Evolutionary conservation across 805 yeast genomes (phyloP).

Genomic region (Wickerhamiella azymoides): DNA sequence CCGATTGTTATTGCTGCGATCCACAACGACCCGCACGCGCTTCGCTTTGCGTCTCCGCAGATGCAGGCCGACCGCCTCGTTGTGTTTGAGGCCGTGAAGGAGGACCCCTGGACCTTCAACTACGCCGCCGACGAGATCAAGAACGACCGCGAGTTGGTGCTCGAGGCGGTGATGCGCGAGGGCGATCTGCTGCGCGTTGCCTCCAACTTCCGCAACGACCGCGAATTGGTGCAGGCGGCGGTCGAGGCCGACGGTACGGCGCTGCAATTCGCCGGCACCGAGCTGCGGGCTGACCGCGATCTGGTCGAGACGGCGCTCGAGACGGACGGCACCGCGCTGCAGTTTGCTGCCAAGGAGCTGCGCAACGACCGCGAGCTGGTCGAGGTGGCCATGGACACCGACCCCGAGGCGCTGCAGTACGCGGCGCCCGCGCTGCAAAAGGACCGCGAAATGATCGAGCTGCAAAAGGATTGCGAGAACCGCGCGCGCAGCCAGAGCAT

Average conservation of each 20-base stretch:
- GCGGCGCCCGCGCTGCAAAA: conserved; percentile 1
- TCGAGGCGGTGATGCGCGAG: conserved; percentile 7
- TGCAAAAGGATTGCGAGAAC: conserved; percentile 4
- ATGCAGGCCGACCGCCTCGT: conserved; percentile 5
- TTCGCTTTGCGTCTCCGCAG: conserved; percentile 2
- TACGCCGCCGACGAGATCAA: conserved; percentile 2
- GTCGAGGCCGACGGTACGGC: conserved; percentile 7
- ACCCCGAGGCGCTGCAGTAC: conserved; percentile 3
- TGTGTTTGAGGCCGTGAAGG: conserved; percentile 6
- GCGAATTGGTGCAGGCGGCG: conserved; percentile 6
- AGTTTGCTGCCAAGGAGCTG: conserved; percentile 7
- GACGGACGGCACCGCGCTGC: conserved; percentile 2
- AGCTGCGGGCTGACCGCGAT: conserved; percentile 7
- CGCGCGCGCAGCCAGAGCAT: neutral
- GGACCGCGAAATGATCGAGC: conserved; percentile 3
- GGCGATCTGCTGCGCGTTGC: conserved; percentile 6
- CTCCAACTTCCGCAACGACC: conserved; percentile 2
- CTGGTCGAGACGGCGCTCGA: conserved; percentile 4
- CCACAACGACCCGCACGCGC: conserved; percentile 4
- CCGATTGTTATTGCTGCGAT: conserved; percentile 4
- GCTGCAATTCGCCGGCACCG: conserved; percentile 1
- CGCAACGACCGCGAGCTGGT: conserved; percentile 6
- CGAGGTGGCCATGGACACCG: conserved; percentile 4
- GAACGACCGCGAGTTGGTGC: conserved; percentile 5
- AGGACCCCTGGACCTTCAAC: conserved; percentile 7